A percentile compares a stretch with the other conserved stretches of the same genome.
Conservation (phyloP, 768 basidiomycete genomes). For the Floccularia luteovirens region DNA sequence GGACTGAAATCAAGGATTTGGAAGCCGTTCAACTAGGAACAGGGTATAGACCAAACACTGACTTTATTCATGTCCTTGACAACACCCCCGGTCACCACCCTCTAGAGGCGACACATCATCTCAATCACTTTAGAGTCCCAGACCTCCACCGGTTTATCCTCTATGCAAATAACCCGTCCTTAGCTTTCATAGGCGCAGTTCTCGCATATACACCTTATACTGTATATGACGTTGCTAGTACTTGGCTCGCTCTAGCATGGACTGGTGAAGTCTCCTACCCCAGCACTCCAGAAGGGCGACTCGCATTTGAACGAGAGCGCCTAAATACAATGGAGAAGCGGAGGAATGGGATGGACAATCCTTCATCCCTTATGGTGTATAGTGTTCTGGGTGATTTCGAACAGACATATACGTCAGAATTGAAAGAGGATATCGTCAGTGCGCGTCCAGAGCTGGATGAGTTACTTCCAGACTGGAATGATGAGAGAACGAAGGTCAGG, state of each 20-base stretch:
- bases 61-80: slow-evolving; percentile 28
- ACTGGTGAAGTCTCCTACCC: slow-evolving; percentile 22
- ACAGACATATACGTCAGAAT: slow-evolving; percentile 23
- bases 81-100: slow-evolving; percentile 3
- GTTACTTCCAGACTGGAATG: slow-evolving; percentile 26
- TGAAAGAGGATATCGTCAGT: slow-evolving; percentile 24
- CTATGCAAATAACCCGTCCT: slow-evolving; percentile 35
- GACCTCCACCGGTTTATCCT: slow-evolving; percentile 35
- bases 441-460: slow-evolving; percentile 19
- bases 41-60: slow-evolving; percentile 34
- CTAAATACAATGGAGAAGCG: slow-evolving; percentile 18
- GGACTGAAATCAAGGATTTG: slow-evolving; percentile 26
- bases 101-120: slow-evolving; percentile 12
- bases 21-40: slow-evolving; percentile 39
- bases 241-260: slow-evolving; percentile 40
- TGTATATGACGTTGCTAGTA: slow-evolving; percentile 40
- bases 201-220: slow-evolving; percentile 40
- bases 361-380: slow-evolving; percentile 26
- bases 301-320: slow-evolving; percentile 28
- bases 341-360: slow-evolving; percentile 12
- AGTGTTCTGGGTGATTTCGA: slow-evolving; percentile 25
- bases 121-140: slow-evolving; percentile 28
- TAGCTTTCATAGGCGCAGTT: slow-evolving; percentile 37
- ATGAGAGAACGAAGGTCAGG: slow-evolving; percentile 19
- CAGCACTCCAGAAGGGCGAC: slow-evolving; percentile 18